Evolutionary conservation across 257 asterid species (phyloP), one percentile per base, ranked within the genome.

Genomic region (Salvia hispanica): DNA sequence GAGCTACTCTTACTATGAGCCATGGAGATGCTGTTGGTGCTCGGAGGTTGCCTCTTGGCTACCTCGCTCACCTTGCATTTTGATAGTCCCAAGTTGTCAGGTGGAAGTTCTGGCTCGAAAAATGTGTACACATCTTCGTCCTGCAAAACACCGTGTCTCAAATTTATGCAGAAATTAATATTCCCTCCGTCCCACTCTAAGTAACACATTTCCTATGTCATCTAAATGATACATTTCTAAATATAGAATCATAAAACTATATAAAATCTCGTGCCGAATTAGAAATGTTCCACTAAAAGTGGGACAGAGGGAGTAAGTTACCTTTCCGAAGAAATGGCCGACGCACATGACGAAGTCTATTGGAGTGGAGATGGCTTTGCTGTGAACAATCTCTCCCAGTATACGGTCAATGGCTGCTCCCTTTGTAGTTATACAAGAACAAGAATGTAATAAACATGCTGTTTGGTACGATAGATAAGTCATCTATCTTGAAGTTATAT

Each of bases 401-500:
- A 92, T 92, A 72, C 96, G 95, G 77, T 87, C 94, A 58, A 92
- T 87, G 62, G 96, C 98, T 31, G 98, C 96, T 78, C 98, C 98
- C 96, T 91, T 78, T 66, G 51, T 15, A 16, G 31, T 25, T 25
- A 25, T 25, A 25, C 31, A 25, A 25, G 1, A 25, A 25, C 31
- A 25, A 25, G 31, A 25, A 25, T 25, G 31, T 25, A 25, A 25
- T 25, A 1, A 25, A 25, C 2, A 18, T 18, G 31, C 1, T 18
- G 31, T 25, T 25, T 25, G 31, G 31, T 25, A 25, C 0, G 31
- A 2, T 2, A 25, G 31, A 25, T 25, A 25, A 25, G 3, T 25
- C 31, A 25, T 25, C 31, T 25, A 25, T 25, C 0, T 25, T 25
- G 31, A 1, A 25, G 31, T 25, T 25, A 2, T 2, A 25, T 2